Conservation (phyloP, 78 protist genomes). For the Emiliania huxleyi region DNA sequence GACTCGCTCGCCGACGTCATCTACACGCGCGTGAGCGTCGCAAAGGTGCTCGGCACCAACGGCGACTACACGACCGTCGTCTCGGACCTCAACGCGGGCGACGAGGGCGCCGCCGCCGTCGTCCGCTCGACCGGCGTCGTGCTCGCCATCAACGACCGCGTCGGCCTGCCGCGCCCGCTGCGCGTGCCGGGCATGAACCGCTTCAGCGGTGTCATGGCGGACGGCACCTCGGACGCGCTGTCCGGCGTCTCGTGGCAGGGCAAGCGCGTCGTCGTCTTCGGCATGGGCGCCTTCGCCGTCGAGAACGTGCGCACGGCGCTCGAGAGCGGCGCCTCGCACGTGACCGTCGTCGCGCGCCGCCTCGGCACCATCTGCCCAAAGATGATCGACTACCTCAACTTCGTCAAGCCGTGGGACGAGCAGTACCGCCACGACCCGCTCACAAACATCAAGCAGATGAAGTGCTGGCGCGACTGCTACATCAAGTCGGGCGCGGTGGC, state of each 20-base stretch:
- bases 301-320: conserved; percentile 21
- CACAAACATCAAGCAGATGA: background rate
- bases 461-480: background rate
- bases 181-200: background rate
- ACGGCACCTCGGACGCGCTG: background rate
- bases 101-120: background rate
- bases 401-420: background rate
- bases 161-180: background rate
- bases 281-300: background rate
- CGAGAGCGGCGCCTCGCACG: background rate
- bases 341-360: background rate
- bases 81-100: background rate
- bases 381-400: background rate
- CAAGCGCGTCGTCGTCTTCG: background rate
- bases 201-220: background rate
- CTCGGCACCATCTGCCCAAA: background rate
- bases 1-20: background rate
- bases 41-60: too few species aligned
- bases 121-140: background rate
- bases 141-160: background rate
- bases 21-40: too few species aligned
- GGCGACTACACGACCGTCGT: too few species aligned
- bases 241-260: background rate
- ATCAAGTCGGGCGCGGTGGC: background rate
- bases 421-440: background rate